phyloP scores from a whole-genome alignment of 23 red algal species.

The Gracilariopsis chorda region DNA sequence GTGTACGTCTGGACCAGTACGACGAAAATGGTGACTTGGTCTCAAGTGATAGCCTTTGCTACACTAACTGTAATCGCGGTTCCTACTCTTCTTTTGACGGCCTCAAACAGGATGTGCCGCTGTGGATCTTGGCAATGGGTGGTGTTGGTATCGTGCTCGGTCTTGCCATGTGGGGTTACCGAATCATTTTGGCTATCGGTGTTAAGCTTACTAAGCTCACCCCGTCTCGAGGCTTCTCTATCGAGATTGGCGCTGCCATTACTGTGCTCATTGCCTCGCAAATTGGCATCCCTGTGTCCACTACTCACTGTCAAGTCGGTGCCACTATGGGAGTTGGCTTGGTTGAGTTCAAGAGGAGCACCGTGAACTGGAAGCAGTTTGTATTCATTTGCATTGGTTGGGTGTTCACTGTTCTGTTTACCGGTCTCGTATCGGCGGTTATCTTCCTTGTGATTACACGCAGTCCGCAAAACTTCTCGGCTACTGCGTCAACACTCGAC shows the following conservation, averaged over 20 bases:
- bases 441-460: conserved; percentile 10
- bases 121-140: conserved; percentile 84
- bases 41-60: background rate
- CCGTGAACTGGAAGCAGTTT: conserved; percentile 82
- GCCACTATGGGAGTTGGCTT: conserved; percentile 69
- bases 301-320: conserved; percentile 86
- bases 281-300: conserved; percentile 79
- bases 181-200: conserved; percentile 84
- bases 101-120: conserved; percentile 32
- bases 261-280: conserved; percentile 84
- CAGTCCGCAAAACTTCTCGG: conserved; percentile 30
- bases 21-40: background rate
- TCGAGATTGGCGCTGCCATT: conserved; percentile 81
- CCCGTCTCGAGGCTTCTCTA: conserved; percentile 81
- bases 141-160: conserved; percentile 79
- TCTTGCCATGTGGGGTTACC: conserved; percentile 83
- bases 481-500: background rate
- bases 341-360: conserved; percentile 18
- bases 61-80: conserved; percentile 8
- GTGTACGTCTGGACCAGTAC: background rate
- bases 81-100: conserved; percentile 6
- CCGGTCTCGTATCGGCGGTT: conserved; percentile 19
- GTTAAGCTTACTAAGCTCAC: conserved; percentile 90
- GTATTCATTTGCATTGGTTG: conserved; percentile 43
- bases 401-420: conserved; percentile 55